Percentiles rank a stretch among this genome's conserved stretches.
Conservation (phyloP, 495 filamentous ascomycete species). For the Annulohypoxylon nitens region DNA sequence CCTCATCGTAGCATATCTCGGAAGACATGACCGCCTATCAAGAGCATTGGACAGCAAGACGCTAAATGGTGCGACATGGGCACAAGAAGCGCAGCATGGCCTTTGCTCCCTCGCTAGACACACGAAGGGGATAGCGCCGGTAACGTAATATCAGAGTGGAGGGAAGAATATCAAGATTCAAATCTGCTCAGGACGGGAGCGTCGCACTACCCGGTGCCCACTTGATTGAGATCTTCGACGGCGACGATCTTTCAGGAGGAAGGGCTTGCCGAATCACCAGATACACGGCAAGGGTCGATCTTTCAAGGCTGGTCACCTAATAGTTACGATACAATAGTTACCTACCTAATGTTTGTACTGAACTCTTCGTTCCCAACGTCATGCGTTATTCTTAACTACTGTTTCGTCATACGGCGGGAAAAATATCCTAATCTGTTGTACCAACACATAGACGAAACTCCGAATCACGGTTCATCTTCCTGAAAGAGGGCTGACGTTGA, state of each 20-base stretch:
- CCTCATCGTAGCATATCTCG: constrained; percentile 28
- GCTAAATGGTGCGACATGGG: constrained; percentile 20
- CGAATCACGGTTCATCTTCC: constrained; percentile 23
- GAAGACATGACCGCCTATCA: constrained; percentile 31
- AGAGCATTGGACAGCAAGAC: constrained; percentile 11
- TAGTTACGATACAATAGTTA: neutral
- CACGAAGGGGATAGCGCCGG: constrained; percentile 27
- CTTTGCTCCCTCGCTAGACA: constrained; percentile 34
- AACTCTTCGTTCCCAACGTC: constrained; percentile 1
- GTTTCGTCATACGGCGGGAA: constrained; percentile 42
- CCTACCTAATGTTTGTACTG: neutral
- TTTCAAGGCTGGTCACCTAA: constrained; percentile 26
- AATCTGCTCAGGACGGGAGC: constrained; percentile 32
- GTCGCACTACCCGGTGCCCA: constrained; percentile 37
- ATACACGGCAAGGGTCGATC: constrained; percentile 30
- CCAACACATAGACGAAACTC: constrained; percentile 32
- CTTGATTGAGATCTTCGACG: constrained; percentile 49
- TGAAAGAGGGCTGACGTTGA: constrained; percentile 1
- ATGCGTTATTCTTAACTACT: constrained; percentile 29
- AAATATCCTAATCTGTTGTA: constrained; percentile 28
- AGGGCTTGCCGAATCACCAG: constrained; percentile 42
- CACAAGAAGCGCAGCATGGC: constrained; percentile 31
- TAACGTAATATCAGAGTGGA: constrained; percentile 36
- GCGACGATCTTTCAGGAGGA: constrained; percentile 42
- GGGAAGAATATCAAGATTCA: constrained; percentile 37